A percentile compares a stretch with the other conserved stretches of the same genome.
phyloP scores from a whole-genome alignment of 2,329 filamentous ascomycete genomes.

The Dactylonectria macrodidyma region DNA sequence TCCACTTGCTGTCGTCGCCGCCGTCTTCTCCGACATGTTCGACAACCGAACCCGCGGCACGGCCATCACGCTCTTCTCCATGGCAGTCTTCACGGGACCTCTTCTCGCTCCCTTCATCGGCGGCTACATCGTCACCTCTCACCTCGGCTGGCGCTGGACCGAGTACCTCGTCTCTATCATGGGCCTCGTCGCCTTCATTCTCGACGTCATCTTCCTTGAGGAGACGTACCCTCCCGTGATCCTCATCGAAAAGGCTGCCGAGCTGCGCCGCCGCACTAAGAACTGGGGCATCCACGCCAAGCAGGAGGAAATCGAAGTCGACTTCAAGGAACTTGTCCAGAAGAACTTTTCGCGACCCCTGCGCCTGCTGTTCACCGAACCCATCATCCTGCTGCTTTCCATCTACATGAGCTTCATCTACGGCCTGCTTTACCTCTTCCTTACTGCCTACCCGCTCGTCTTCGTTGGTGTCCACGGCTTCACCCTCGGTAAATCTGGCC shows the following conservation, averaged over 20 bases:
- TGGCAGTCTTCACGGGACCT: constrained; percentile 75
- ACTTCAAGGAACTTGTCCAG: constrained; percentile 73
- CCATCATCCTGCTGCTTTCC: constrained; percentile 77
- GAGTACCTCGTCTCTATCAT: constrained; percentile 76
- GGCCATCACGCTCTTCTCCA: constrained; percentile 60
- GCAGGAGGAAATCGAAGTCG: constrained; percentile 80
- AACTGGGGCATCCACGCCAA: constrained; percentile 82
- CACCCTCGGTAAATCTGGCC: constrained; percentile 77
- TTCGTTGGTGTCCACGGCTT: constrained; percentile 82
- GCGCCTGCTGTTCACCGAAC: constrained; percentile 76
- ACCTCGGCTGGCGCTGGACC: constrained; percentile 82
- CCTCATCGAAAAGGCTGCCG: constrained; percentile 71
- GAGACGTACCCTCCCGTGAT: constrained; percentile 81
- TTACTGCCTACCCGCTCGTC: constrained; percentile 87
- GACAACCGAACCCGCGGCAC: constrained; percentile 73
- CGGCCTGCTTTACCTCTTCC: constrained; percentile 85
- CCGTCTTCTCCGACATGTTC: constrained; percentile 81
- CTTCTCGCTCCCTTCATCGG: constrained; percentile 79
- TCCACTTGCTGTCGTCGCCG: constrained; percentile 77
- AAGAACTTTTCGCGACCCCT: constrained; percentile 79
- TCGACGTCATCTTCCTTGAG: constrained; percentile 74
- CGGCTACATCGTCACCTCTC: constrained; percentile 74
- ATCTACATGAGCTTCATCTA: constrained; percentile 85
- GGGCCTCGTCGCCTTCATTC: constrained; percentile 71
- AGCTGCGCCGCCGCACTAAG: constrained; percentile 74